Evolutionary conservation across 345 rosid genomes (phyloP), one percentile per base, ranked within the genome.

Genomic region (Raphanus sativus): DNA sequence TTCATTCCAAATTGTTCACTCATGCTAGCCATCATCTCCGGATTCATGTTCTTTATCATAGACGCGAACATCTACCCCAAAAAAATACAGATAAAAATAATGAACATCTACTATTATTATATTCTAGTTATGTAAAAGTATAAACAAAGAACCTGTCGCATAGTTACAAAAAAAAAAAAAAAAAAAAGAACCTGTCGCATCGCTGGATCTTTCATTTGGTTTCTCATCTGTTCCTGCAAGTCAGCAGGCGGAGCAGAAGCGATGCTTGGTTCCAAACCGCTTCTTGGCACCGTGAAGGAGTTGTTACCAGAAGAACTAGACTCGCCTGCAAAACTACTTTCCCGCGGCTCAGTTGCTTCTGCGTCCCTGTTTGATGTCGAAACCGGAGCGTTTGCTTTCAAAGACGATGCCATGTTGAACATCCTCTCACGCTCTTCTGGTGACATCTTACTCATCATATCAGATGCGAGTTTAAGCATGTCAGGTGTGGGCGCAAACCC

Each of bases 201-300:
- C 55, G 55, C 55, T n/a, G 99, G 99, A 81, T 91, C 96, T 80
- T 89, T 91, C 94, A 92, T 88, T 81, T 91, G 96, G 82, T 87
- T 91, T 84, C 91, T 87, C 85, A 95, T 86, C 79, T 92, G 98
- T 67, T 89, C 98, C 65, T 91, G 98, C 81, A 95, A 65, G 80
- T 89, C 96, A 71, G 79, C 85, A 61, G 91, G 81, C 40, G 89
- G 78, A 13, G 85, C 75, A 55, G 69, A 75, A 75, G 90, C 86
- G 55, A 85, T 80, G 85, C 81, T 87, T 67, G 93, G 73, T 58
- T 74, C 91, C 42, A 84, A 71, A 67, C 66, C 74, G 67, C 65
- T 81, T n/a, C n/a, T n/a, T n/a, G n/a, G n/a, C n/a, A n/a, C n/a
- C n/a, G n/a, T n/a, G n/a, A n/a, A n/a, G n/a, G n/a, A n/a, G n/a